phyloP scores from a whole-genome alignment of 805 yeast species.

The Wickerhamiella siamensis region DNA sequence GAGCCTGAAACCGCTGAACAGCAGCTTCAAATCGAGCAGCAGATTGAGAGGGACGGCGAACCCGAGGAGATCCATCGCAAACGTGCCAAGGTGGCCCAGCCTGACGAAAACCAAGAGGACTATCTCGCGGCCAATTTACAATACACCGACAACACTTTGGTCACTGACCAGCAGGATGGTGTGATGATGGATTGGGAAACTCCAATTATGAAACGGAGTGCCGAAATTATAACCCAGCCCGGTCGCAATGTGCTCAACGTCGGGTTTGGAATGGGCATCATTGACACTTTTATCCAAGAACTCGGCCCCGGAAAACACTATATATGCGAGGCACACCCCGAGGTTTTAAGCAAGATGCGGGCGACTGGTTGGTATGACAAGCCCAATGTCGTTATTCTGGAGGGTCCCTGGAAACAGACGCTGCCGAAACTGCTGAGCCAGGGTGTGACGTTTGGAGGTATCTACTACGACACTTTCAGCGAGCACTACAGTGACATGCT shows the following conservation, averaged over 20 bases:
- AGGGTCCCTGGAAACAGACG: slow-evolving; percentile 89
- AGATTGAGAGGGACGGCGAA: slow-evolving; percentile 6
- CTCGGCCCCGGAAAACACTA: slow-evolving; percentile 55
- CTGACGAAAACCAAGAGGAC: slow-evolving; percentile 35
- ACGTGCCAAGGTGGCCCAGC: slow-evolving; percentile 4
- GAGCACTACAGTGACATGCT: slow-evolving; percentile 86
- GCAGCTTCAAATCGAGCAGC: slow-evolving; percentile 11
- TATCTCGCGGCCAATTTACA: slow-evolving; percentile 53
- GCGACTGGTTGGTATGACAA: slow-evolving; percentile 74
- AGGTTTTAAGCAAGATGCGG: slow-evolving; percentile 54
- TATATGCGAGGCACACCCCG: slow-evolving; percentile 91
- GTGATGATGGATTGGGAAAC: slow-evolving; percentile 98
- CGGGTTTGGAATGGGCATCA: slow-evolving; percentile 96
- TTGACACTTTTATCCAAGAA: slow-evolving; percentile 61
- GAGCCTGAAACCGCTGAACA: slow-evolving; percentile 4
- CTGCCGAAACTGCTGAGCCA: slow-evolving; percentile 47
- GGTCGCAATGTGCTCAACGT: slow-evolving; percentile 49
- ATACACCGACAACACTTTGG: slow-evolving; percentile 50
- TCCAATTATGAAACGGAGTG: slow-evolving; percentile 65
- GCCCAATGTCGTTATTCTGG: slow-evolving; percentile 54
- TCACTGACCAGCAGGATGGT: slow-evolving; percentile 72
- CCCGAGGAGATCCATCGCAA: slow-evolving; percentile 10
- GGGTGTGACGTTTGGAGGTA: slow-evolving; percentile 73
- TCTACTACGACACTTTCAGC: slow-evolving; percentile 86
- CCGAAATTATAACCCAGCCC: slow-evolving; percentile 51